Percentiles rank a stretch among this genome's conserved stretches.
These are phyloP conservation scores for Fusarium penzigii DNA, from an alignment of 2,329 filamentous ascomycete genomes.

Conservation along the genomic window DNA sequence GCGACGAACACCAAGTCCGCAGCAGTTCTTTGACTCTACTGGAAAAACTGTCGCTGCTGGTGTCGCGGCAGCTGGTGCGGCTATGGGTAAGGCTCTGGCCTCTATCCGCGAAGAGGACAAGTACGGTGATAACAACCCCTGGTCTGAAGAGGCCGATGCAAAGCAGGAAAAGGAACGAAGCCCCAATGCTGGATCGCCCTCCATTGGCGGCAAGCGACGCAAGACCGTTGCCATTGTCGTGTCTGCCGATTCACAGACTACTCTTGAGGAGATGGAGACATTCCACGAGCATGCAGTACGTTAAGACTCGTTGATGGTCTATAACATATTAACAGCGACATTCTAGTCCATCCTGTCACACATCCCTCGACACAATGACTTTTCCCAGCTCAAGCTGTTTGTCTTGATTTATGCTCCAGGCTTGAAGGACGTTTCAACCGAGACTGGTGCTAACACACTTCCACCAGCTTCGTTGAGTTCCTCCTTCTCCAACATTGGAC, in stretches of 20 bases:
- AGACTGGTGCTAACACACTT: conserved; percentile 53
- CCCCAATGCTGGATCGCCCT: conserved; percentile 28
- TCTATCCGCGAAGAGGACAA: conserved; percentile 80
- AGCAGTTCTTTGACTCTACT: conserved; percentile 84
- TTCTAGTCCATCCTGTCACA: conserved; percentile 83
- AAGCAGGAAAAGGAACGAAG: conserved; percentile 54
- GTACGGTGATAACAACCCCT: conserved; percentile 84
- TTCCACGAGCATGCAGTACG: conserved; percentile 81
- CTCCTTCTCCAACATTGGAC: conserved; percentile 84
- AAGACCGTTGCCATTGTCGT: conserved; percentile 88
- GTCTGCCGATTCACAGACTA: conserved; percentile 69
- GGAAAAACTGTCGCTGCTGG: conserved; percentile 80
- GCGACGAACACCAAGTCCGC: conserved; percentile 79
- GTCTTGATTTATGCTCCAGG: conserved; percentile 86
- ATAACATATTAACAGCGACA: conserved; percentile 10
- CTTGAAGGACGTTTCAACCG: conserved; percentile 65
- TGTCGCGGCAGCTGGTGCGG: conserved; percentile 79
- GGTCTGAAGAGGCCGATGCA: conserved; percentile 86
- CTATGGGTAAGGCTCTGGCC: conserved; percentile 77
- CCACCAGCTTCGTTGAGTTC: conserved; percentile 69
- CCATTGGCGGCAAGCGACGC: conserved; percentile 50
- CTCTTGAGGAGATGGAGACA: conserved; percentile 59
- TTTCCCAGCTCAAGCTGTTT: conserved; percentile 74
- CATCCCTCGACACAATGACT: conserved; percentile 76
- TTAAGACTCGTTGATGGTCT: conserved; percentile 22